Evolutionary conservation across 1,284 basidiomycete species (phyloP).

Genomic region (Microbotryum saponariae): DNA sequence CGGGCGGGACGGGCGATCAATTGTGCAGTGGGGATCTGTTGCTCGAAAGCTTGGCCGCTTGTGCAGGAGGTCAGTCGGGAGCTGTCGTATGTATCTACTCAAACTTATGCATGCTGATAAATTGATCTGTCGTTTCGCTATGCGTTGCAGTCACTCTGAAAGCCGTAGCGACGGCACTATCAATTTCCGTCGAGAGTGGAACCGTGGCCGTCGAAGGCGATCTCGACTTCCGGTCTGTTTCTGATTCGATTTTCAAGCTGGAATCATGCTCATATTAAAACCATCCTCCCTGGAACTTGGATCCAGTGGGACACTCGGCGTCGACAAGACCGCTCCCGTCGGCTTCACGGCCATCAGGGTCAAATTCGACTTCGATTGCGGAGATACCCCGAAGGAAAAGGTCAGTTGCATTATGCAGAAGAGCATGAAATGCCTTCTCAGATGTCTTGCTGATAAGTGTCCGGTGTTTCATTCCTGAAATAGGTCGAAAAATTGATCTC

Average conservation of each 20-base stretch:
- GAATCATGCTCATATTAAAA: no score
- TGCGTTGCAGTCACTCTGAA: constrained; percentile 10
- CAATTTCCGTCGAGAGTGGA: constrained; percentile 5
- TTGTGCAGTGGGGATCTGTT: constrained; percentile 21
- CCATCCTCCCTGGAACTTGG: not conserved
- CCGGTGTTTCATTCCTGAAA: not conserved
- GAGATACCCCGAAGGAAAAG: constrained; percentile 8
- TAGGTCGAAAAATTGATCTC: constrained; percentile 18
- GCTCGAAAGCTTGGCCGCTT: constrained; percentile 16
- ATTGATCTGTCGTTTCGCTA: no score
- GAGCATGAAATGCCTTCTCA: no score
- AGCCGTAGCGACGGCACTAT: constrained; percentile 15
- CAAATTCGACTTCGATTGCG: constrained; percentile 20
- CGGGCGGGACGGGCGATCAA: constrained; percentile 12
- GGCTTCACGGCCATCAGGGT: constrained; percentile 19
- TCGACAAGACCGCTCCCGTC: constrained; percentile 14
- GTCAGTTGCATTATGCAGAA: not conserved
- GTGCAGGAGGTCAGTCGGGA: constrained; percentile 6
- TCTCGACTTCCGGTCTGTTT: constrained; percentile 15
- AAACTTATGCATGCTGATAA: not conserved
- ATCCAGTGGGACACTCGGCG: constrained; percentile 15
- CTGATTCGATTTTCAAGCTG: no score
- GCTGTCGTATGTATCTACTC: not conserved
- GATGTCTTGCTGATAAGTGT: not conserved
- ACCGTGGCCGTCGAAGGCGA: constrained; percentile 12